Base-by-base conservation (phyloP, 2,329 filamentous ascomycete species). In the Malbranchea zuffiana region DNA sequence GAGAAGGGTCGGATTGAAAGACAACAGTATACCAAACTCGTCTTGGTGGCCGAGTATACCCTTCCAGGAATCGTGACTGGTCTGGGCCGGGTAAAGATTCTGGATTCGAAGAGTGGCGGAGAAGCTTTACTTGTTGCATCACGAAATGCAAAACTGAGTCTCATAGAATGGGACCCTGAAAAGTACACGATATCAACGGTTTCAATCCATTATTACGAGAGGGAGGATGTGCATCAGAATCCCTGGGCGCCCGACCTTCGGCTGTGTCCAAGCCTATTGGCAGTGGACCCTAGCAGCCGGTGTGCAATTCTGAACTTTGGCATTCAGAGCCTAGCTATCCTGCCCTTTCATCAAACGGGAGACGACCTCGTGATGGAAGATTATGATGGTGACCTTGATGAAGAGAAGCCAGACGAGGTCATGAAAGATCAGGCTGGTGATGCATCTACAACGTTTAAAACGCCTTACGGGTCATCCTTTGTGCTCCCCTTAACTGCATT, bases 181-280 rank as follows among this genome's bases (percentile, higher is more conserved):
- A 77, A 75, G 47, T 72, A 82, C 59, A 74, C 75, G 35, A 78
- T 96, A 50, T 78, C 80, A 50, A 96, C 88, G 36, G 75, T 90
- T 45, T 96, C 88, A 35, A 88, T 98, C 51, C 90, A 98, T 65
- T 96, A 87, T 68, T 98, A 96, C 63, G 90, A 98, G 60, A 83
- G 90, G 57, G 87, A 95, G 54, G 87, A 94, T 55, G 68, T 88
- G 44, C 76, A 81, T 47, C 78, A 80, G 36, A 81, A 76, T 44
- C 87, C 88, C 0, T 95, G 86, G 80, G 78, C 81, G 34, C 72
- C 80, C 35, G 74, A 80, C 38, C 65, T 92, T 51, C 76, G 75
- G 55, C 75, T 82, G 44, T 85, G 80, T 55, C 72, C 78, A 59
- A 94, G 82, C 57, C 82, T 82, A 50, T 67, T 98, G 51, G 81